These are phyloP conservation scores for Fusarium duplospermum DNA, from an alignment of 2,329 filamentous ascomycete genomes.

Conservation along the genomic window DNA sequence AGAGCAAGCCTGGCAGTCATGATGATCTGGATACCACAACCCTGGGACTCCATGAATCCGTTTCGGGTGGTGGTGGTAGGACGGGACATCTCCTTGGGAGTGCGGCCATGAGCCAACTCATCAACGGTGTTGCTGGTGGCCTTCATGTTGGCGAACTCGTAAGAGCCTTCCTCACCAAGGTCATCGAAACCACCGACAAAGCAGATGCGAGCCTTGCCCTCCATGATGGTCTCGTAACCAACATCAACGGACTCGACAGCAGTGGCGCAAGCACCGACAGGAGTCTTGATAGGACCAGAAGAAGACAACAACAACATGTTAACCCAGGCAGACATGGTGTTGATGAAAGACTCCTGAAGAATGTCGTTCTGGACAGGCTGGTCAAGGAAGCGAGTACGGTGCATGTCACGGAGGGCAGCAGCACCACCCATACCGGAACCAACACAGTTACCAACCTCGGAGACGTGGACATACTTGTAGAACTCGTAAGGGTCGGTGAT, in stretches of 20 bases:
- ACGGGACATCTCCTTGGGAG: conserved; percentile 96
- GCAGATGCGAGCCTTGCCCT: conserved; percentile 97
- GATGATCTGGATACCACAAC: conserved; percentile 97
- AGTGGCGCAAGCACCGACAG: conserved; percentile 96
- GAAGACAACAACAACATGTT: conserved; percentile 99
- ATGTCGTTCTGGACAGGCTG: conserved; percentile 99
- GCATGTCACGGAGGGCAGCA: conserved; percentile 93
- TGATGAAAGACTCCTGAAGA: conserved; percentile 99
- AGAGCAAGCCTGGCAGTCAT: conserved; percentile 97
- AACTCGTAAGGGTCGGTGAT: conserved; percentile 99
- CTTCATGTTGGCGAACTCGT: conserved; percentile 99
- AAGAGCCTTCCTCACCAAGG: conserved; percentile 98
- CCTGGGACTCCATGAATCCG: conserved; percentile 99
- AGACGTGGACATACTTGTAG: conserved; percentile 99
- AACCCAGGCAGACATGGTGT: conserved; percentile 99
- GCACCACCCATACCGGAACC: conserved; percentile 98
- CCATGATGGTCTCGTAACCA: conserved; percentile 97
- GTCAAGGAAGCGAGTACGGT: conserved; percentile 96
- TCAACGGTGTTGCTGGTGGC: conserved; percentile 98
- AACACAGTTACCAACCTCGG: conserved; percentile 97
- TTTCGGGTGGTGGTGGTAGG: conserved; percentile 96
- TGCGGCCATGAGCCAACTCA: conserved; percentile 94
- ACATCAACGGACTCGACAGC: conserved; percentile 98
- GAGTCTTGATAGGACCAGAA: conserved; percentile 97
- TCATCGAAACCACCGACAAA: conserved; percentile 99